Evolutionary conservation across 1,284 basidiomycete species (phyloP), one percentile per base, ranked within the genome.

Genomic region (Austroboletus novae-zelandiae): DNA sequence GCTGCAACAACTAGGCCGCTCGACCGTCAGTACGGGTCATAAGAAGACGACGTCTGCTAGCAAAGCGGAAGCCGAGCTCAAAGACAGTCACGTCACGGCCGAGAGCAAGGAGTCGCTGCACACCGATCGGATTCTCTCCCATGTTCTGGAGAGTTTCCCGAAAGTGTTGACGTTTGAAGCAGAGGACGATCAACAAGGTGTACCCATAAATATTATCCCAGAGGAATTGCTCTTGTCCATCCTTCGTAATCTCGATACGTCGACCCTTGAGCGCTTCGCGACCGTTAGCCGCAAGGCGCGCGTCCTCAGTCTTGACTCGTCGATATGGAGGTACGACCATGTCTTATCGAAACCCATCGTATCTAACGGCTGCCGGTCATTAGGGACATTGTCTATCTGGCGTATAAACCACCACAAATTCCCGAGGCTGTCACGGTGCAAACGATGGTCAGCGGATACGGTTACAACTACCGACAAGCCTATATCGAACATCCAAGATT

Each of bases 401-500:
- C 83, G 2, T 93, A 93, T 64, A 79, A 77, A 51, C 81, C 86
- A 4, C 90, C 91, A 39, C 89, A 91, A 64, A 73, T 91, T 40
- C 57, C 74, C 3, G 72, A 77, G 35, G 67, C 75, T 25, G 69
- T 78, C 32, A 64, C 71, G 15, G 57, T 87, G 45, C 62, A 71
- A 31, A 65, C 72, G 2, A 69, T 90, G 15, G 71, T 83, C 7
- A 65, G 75, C 25, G 69, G 70, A 36, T 85, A 83, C 63, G 64
- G 69, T 43, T 77, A 71, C 43, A 83, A 91, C 65, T 91, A 84
- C 70, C 78, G 93, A 35, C 82, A 84, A 23, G 69, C 89, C 6
- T 89, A 82, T 63, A 79, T 95, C 40, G 87, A 93, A 64, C 86
- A 91, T 55, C 91, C 92, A 14, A 79, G 93, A 32, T 66, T 95